Base-by-base conservation (phyloP, 176 grass and related monocot species). In the Carex scoparia region DNA sequence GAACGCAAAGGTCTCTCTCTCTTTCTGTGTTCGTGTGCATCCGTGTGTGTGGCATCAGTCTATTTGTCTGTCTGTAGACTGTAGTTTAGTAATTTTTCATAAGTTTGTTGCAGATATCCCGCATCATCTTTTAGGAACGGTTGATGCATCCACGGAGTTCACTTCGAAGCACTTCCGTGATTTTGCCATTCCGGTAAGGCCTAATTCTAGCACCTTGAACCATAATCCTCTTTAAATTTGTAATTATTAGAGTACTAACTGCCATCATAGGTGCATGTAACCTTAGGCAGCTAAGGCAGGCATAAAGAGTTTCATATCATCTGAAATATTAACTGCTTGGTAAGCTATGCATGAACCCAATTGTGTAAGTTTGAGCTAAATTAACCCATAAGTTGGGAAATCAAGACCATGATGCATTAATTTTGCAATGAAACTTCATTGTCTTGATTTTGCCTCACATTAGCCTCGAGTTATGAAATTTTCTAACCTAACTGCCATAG, bases 121-220 rank as follows among this genome's bases (percentile, higher is more conserved):
- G 19, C 93, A 99, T 64, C 90, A 99, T 80, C 88, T 99, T 27
- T 84, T 99, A 42, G 89, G 96, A 71, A 80, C 89, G 16, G 85
- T 95, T 2, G 85, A 99, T 82, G 79, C 96, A 53, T 95, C 96
- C 0, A 69, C 84, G 7, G 93, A 94, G 88, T 99, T 99, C 81
- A 99, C 91, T 65, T 94, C 85, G 59, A 91, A 83, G 60, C 85
- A 94, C 86, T 99, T 99, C 62, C 88, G 87, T 4, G 84, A 99
- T 63, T 86, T 79, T 65, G 83, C 91, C 2, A 64, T 95, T 78
- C 91, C 87, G 4, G 91, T 95, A 90, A 80, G 68, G 12, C 44
- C 33, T 23, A 12, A 57, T 58, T 81, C 19, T 54, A 63, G 66
- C 71, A 31, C 31, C 30, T 65, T 60, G 31, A 81, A 63, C 79